These are phyloP conservation scores for Syzygium syzygioides DNA, from an alignment of 441 rosid genomes.

Conservation along the genomic window DNA sequence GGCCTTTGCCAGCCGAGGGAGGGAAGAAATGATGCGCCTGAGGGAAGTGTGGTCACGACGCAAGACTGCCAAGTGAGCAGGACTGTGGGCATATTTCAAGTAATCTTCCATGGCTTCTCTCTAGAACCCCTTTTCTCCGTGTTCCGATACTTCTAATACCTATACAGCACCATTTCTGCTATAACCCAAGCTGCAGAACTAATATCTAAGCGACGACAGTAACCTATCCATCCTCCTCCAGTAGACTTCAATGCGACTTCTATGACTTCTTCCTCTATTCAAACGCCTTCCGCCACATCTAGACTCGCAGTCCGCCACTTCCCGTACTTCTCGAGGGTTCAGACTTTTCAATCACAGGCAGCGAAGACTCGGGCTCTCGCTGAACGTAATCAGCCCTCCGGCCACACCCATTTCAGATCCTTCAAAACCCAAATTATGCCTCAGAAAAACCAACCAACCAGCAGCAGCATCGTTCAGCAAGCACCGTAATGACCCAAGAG, in stretches of 20 bases:
- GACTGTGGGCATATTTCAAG: conserved; percentile 73
- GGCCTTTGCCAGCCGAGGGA: conserved; percentile 76
- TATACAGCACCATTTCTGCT: neutral
- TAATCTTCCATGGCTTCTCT: conserved; percentile 62
- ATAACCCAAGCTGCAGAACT: conserved; percentile 2
- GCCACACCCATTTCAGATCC: neutral
- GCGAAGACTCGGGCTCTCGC: neutral
- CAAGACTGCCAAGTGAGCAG: conserved; percentile 85
- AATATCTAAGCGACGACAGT: neutral
- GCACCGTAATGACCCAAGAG: neutral
- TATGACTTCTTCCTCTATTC: neutral
- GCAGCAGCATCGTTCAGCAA: neutral
- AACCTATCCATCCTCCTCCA: neutral
- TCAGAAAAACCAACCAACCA: neutral
- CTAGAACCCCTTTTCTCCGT: neutral
- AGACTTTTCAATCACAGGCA: neutral
- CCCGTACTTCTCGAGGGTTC: neutral
- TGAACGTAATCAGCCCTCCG: neutral
- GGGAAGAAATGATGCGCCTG: conserved; percentile 40
- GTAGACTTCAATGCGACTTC: neutral
- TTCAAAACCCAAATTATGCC: neutral
- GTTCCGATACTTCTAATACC: neutral
- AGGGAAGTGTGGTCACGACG: conserved; percentile 68
- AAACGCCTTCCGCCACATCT: neutral
- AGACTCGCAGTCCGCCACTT: neutral